Evolutionary conservation across 129 eudicot genomes (phyloP).

Genomic region (Centella asiatica): DNA sequence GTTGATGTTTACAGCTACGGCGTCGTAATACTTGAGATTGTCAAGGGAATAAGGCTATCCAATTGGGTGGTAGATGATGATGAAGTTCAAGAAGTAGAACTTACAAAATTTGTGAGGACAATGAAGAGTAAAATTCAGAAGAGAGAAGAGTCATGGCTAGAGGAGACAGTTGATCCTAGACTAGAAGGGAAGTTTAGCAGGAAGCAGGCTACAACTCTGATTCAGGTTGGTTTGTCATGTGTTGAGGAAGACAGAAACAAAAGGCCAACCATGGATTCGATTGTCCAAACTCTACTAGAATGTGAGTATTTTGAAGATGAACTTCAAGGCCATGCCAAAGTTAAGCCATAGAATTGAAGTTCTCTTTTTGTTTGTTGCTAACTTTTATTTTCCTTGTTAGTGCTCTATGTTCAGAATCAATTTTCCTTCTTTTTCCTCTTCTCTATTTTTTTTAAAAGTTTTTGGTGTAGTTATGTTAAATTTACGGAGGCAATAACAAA

Average conservation of each 20-base stretch:
- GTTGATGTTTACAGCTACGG: neutral
- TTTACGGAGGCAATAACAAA: too few species aligned
- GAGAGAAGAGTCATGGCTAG: neutral
- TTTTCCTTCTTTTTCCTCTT: too few species aligned
- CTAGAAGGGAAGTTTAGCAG: neutral
- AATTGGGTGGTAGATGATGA: neutral
- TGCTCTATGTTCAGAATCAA: too few species aligned
- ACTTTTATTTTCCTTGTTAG: too few species aligned
- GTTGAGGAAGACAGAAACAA: conserved; percentile 3
- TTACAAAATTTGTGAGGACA: neutral
- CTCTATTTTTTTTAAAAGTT: too few species aligned
- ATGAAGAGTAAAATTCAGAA: neutral
- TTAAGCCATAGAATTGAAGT: too few species aligned
- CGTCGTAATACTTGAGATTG: neutral
- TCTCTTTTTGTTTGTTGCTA: too few species aligned
- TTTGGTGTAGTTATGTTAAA: too few species aligned
- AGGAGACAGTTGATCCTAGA: neutral
- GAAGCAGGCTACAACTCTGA: neutral
- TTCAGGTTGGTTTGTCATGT: neutral
- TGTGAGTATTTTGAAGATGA: neutral
- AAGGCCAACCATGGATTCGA: neutral
- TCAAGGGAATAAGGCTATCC: conserved; percentile 1
- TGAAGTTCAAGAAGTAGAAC: conserved; percentile 6
- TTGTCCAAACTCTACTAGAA: neutral
- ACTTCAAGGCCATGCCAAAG: too few species aligned